phyloP scores from a whole-genome alignment of 2,329 filamentous ascomycete genomes.

The Colletotrichum kahawae region DNA sequence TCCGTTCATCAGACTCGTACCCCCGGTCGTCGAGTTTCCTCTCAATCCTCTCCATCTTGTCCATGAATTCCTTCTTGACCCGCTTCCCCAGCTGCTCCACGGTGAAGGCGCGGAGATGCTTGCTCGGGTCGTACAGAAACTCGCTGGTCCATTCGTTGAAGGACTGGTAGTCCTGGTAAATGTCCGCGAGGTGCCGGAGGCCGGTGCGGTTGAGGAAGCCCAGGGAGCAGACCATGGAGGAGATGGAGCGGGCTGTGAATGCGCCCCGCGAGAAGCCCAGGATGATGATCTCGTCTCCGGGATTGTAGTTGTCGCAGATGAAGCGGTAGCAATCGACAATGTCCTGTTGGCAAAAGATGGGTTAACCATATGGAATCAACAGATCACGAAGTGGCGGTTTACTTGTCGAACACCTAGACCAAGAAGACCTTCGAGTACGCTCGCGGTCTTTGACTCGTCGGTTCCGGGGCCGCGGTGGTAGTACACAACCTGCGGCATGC shows the following conservation, averaged over 20 bases:
- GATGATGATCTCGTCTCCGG: constrained; percentile 37
- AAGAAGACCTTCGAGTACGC: constrained; percentile 26
- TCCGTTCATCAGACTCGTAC: background rate
- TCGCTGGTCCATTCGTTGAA: constrained; percentile 9
- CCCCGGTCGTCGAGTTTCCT: background rate
- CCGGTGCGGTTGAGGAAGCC: constrained; percentile 20
- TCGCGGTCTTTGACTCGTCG: constrained; percentile 24
- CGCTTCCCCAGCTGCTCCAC: background rate
- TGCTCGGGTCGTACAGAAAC: background rate
- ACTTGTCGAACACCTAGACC: constrained; percentile 28
- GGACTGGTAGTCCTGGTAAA: constrained; percentile 21
- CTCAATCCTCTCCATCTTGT: constrained; percentile 2
- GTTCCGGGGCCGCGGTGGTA: constrained; percentile 41
- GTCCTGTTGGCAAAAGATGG: constrained; percentile 9
- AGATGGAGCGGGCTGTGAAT: constrained; percentile 39
- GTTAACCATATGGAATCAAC: background rate
- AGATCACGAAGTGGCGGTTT: accelerated
- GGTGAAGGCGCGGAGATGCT: background rate
- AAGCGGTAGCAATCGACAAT: constrained; percentile 41
- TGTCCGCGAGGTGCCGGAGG: background rate
- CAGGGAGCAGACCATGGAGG: constrained; percentile 26
- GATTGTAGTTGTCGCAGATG: constrained; percentile 38
- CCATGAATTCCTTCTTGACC: constrained; percentile 4
- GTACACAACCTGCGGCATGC: constrained; percentile 38
- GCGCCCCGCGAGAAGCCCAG: constrained; percentile 42